These are phyloP conservation scores for Alternaria infectoria DNA, from an alignment of 2,329 filamentous ascomycete genomes.

Conservation along the genomic window DNA sequence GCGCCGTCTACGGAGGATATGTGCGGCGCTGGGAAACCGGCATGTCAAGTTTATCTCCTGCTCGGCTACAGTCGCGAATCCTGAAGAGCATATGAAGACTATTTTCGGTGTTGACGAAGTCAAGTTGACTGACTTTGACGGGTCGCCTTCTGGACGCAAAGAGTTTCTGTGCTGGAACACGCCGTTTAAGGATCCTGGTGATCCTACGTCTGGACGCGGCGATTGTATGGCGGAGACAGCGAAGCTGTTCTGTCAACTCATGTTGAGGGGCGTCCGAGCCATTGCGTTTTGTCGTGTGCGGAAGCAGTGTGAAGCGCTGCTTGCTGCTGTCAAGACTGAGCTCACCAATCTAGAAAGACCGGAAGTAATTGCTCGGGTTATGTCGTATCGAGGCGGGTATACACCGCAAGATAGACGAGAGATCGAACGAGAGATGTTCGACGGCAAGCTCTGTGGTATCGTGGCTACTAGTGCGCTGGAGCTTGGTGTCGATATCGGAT, in stretches of 20 bases:
- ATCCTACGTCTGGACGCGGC: constrained; percentile 84
- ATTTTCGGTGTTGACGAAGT: constrained; percentile 91
- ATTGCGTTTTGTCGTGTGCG: constrained; percentile 92
- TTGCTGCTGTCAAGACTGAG: constrained; percentile 80
- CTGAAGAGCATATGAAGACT: constrained; percentile 86
- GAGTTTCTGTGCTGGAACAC: constrained; percentile 99
- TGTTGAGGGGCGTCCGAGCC: constrained; percentile 85
- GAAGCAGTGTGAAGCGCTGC: constrained; percentile 84
- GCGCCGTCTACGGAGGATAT: constrained; percentile 84
- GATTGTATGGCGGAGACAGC: constrained; percentile 86
- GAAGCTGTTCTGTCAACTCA: constrained; percentile 85
- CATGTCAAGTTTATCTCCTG: constrained; percentile 91
- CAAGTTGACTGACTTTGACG: constrained; percentile 84
- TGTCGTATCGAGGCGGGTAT: constrained; percentile 96
- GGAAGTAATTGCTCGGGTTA: constrained; percentile 80
- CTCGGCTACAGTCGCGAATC: constrained; percentile 95
- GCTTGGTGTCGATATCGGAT: constrained; percentile 93
- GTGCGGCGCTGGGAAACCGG: constrained; percentile 85
- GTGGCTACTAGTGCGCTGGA: constrained; percentile 93
- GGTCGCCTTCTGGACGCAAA: constrained; percentile 88
- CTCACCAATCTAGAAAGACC: constrained; percentile 73
- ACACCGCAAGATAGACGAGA: constrained; percentile 85
- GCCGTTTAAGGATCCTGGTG: constrained; percentile 85
- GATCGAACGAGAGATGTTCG: constrained; percentile 97
- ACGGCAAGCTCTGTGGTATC: constrained; percentile 89